A percentile compares a stretch with the other conserved stretches of the same genome.
Evolutionary conservation across 257 asterid genomes (phyloP).

Genomic region (Marsdenia floribunda): DNA sequence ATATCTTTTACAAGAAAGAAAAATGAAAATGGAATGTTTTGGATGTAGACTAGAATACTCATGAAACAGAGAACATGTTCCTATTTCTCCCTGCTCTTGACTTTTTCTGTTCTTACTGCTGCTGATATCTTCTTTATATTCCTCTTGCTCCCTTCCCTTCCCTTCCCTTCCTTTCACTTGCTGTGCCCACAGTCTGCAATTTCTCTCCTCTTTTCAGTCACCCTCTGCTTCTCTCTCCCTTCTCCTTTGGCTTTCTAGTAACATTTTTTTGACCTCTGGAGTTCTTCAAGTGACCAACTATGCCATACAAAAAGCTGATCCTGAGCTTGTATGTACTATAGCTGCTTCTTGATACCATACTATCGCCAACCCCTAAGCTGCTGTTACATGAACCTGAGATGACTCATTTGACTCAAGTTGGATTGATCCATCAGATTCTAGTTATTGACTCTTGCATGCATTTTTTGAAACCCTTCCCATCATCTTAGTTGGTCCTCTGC

Average conservation of each 20-base stretch:
- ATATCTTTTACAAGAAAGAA: not conserved
- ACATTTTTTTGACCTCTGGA: not conserved
- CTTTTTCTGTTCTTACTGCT: not conserved
- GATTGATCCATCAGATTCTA: not conserved
- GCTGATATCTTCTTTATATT: not conserved
- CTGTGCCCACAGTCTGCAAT: too few species aligned
- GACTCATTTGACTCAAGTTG: not conserved
- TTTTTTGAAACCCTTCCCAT: not conserved
- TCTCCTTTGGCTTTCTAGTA: not conserved
- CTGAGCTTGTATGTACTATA: not conserved
- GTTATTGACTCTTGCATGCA: not conserved
- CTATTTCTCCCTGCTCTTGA: not conserved
- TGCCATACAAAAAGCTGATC: not conserved
- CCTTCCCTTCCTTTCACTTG: not conserved
- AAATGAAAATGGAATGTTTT: not conserved
- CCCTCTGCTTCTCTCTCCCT: too few species aligned
- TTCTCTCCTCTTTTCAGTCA: too few species aligned
- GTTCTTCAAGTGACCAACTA: not conserved
- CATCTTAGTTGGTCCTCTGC: not conserved
- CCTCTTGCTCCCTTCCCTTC: not conserved
- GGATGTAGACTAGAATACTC: not conserved
- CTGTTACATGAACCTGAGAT: not conserved
- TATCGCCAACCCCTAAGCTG: not conserved
- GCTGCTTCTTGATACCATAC: not conserved
- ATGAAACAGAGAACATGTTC: not conserved